A percentile compares a stretch with the other conserved stretches of the same genome.
Conservation (phyloP, 352 stramenopile genomes). For the Halophytophthora polymorphica region DNA sequence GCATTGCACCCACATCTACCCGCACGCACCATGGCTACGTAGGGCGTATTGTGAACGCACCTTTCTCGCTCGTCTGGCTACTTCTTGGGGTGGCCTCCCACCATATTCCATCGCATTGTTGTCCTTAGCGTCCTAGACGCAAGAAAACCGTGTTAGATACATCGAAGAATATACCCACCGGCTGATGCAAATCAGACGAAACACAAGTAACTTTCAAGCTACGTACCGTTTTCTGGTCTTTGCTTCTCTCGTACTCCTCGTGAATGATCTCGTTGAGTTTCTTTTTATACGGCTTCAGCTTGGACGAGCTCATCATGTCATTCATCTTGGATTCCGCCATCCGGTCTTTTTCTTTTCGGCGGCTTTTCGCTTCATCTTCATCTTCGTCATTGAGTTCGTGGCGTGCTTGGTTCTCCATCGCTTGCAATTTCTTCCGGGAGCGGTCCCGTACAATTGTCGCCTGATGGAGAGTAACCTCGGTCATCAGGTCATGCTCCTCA, state of each 20-base stretch:
- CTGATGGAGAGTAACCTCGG: conserved; percentile 18
- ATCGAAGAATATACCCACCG: not conserved
- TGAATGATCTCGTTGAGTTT: conserved; percentile 49
- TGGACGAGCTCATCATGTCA: conserved; percentile 28
- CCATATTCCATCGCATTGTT: conserved; percentile 11
- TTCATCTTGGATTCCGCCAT: conserved; percentile 22
- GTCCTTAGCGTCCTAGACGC: conserved; percentile 14
- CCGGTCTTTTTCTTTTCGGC: conserved; percentile 9
- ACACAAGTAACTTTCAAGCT: not conserved
- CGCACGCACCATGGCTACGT: too few relatives aligned
- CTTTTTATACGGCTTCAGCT: conserved; percentile 49
- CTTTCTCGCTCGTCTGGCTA: conserved; percentile 37
- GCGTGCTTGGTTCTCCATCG: not conserved
- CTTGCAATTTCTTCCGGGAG: conserved; percentile 2
- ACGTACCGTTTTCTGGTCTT: conserved; percentile 27
- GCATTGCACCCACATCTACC: not conserved
- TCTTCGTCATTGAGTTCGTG: conserved; percentile 3
- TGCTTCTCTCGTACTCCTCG: conserved; percentile 35
- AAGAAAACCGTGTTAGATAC: too few relatives aligned
- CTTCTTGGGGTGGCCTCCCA: conserved; percentile 32
- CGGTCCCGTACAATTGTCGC: conserved; percentile 21
- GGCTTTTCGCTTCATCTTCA: conserved; percentile 7
- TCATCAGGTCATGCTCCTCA: conserved; percentile 35
- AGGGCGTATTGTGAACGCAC: conserved; percentile 4
- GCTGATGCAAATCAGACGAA: not conserved